Conservation (phyloP, 2,329 filamentous ascomycete species). For the Rosellinia necatrix region DNA sequence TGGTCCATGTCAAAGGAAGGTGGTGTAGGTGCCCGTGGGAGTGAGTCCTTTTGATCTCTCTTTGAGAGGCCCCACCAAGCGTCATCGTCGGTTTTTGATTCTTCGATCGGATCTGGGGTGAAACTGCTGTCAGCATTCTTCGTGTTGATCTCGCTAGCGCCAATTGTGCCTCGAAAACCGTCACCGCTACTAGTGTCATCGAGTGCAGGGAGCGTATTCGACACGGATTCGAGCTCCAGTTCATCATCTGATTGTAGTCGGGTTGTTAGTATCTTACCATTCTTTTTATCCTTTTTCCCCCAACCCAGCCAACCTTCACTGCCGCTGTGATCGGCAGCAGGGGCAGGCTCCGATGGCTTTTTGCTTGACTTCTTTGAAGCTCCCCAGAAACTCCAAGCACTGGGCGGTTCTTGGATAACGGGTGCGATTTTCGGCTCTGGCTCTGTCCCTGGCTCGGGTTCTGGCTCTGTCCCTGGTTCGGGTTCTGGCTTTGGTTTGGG, state of each 20-base stretch:
- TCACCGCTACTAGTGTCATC: constrained; percentile 27
- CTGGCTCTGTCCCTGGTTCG: constrained; percentile 11
- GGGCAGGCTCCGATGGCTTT: constrained; percentile 31
- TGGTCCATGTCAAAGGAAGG: constrained; percentile 50
- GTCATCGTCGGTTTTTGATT: constrained; percentile 49
- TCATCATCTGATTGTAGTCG: constrained; percentile 33
- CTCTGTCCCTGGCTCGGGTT: constrained; percentile 30
- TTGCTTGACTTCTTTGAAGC: constrained; percentile 55
- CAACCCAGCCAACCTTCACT: constrained; percentile 31
- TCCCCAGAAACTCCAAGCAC: constrained; percentile 62
- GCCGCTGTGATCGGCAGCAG: constrained; percentile 10
- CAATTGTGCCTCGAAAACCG: constrained; percentile 32
- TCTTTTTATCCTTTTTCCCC: constrained; percentile 40
- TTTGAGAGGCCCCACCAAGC: constrained; percentile 52
- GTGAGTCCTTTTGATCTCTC: constrained; percentile 49
- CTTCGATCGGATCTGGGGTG: constrained; percentile 50
- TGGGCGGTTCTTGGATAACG: constrained; percentile 47
- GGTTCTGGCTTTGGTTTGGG: constrained; percentile 37
- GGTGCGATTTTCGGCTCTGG: constrained; percentile 40
- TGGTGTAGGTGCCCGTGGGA: constrained; percentile 54
- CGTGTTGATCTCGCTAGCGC: constrained; percentile 31
- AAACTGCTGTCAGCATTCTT: constrained; percentile 40
- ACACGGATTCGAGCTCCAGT: constrained; percentile 21
- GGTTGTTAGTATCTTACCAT: constrained; percentile 32
- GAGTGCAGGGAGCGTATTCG: constrained; percentile 28